phyloP scores from a whole-genome alignment of 129 eudicot genomes.

The Helianthus tuberosus region DNA sequence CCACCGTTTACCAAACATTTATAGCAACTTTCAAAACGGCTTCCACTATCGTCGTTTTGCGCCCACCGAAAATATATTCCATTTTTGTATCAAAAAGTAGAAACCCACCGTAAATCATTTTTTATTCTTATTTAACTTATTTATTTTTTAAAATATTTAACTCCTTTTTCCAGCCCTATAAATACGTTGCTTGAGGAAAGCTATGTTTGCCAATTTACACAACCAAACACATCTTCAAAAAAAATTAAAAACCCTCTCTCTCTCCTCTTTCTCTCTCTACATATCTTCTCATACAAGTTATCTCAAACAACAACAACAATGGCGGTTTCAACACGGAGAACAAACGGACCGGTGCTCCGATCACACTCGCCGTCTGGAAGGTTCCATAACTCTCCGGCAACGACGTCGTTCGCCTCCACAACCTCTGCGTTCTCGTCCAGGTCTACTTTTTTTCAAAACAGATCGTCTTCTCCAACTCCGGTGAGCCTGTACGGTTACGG shows the following conservation, averaged over 20 bases:
- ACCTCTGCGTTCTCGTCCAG: slow-evolving; percentile 45
- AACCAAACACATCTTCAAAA: slow-evolving; percentile 26
- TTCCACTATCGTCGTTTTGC: slow-evolving; percentile 31
- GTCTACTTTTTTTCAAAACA: slow-evolving; percentile 28
- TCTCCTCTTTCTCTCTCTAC: too few relatives aligned
- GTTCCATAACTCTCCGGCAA: slow-evolving; percentile 28
- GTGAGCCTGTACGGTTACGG: slow-evolving; percentile 28
- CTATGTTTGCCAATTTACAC: slow-evolving; percentile 78
- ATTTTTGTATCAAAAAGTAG: neutral
- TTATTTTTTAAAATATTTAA: neutral
- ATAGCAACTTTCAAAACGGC: slow-evolving; percentile 39
- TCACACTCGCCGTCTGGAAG: slow-evolving; percentile 62
- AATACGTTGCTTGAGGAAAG: slow-evolving; percentile 53
- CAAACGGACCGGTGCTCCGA: slow-evolving; percentile 69
- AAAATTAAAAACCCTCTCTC: slow-evolving; percentile 6
- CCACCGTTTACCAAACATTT: neutral
- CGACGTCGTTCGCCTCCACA: slow-evolving; percentile 42
- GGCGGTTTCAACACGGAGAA: slow-evolving; percentile 55
- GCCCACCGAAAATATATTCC: slow-evolving; percentile 25
- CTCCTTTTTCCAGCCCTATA: slow-evolving; percentile 42
- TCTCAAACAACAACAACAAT: slow-evolving; percentile 36
- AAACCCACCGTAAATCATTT: slow-evolving; percentile 37
- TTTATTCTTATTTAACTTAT: slow-evolving; percentile 11
- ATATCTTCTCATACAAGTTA: slow-evolving; percentile 3
- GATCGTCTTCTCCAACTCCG: slow-evolving; percentile 52